Conservation (phyloP, 2,329 filamentous ascomycete species). For the Fusarium brevicatenulatum region DNA sequence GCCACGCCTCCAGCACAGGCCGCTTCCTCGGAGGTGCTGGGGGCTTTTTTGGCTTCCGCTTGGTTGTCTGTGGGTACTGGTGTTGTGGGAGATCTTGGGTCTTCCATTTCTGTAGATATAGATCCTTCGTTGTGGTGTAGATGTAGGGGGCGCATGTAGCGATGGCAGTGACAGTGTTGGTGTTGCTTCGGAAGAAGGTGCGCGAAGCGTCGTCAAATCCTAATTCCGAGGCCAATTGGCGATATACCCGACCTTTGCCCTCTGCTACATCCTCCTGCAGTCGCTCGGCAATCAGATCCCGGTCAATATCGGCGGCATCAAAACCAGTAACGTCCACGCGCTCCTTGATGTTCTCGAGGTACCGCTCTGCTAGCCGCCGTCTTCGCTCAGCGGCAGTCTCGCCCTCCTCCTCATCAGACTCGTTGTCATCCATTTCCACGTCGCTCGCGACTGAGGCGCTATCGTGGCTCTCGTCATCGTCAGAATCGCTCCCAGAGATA, state of each 20-base stretch:
- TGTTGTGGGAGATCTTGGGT: slow-evolving; percentile 73
- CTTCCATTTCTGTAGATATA: slow-evolving; percentile 88
- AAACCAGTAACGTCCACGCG: slow-evolving; percentile 86
- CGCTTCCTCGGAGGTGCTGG: slow-evolving; percentile 67
- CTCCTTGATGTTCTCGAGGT: slow-evolving; percentile 87
- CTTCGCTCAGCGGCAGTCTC: slow-evolving; percentile 93
- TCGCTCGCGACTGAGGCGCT: slow-evolving; percentile 57
- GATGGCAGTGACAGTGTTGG: slow-evolving; percentile 80
- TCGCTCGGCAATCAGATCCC: slow-evolving; percentile 89
- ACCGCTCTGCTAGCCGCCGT: slow-evolving; percentile 87
- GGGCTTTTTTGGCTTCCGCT: slow-evolving; percentile 67
- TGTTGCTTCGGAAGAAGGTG: slow-evolving; percentile 81
- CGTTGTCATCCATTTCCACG: slow-evolving; percentile 55
- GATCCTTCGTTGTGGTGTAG: slow-evolving; percentile 90
- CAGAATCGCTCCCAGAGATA: slow-evolving; percentile 86
- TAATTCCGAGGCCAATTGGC: slow-evolving; percentile 78
- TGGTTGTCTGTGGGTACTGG: slow-evolving; percentile 68
- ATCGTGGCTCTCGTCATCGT: slow-evolving; percentile 65
- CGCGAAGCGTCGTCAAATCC: slow-evolving; percentile 74
- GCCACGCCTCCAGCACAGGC: slow-evolving; percentile 71
- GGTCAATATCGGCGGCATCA: slow-evolving; percentile 92
- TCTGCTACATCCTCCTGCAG: slow-evolving; percentile 93
- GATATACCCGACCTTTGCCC: slow-evolving; percentile 88
- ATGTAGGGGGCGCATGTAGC: slow-evolving; percentile 81
- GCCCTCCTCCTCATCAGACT: slow-evolving; percentile 79